Conservation (phyloP, 352 stramenopile species). For the Globisporangium middletonii region DNA sequence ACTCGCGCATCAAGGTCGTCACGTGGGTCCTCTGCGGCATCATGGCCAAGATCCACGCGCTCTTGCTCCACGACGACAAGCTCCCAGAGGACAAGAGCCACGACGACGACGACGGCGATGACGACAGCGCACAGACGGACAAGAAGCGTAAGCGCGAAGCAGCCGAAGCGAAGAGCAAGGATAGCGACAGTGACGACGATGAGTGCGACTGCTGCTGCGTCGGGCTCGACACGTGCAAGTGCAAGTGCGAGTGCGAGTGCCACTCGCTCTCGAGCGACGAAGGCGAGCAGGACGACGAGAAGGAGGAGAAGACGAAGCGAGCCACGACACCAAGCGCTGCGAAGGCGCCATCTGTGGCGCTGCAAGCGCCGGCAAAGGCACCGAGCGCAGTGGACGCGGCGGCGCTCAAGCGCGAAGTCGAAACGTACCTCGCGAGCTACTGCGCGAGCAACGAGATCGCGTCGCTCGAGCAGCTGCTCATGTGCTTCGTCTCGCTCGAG, state of each 20-base stretch:
- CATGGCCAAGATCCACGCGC: conserved; percentile 77
- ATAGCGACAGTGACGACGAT: conserved; percentile 46
- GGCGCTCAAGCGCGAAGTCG: conserved; percentile 23
- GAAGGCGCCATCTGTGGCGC: conserved; percentile 8
- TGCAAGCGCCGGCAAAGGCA: conserved; percentile 14
- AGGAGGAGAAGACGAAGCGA: conserved; percentile 7
- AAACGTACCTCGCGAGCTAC: conserved; percentile 21
- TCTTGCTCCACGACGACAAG: conserved; percentile 70
- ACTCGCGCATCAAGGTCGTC: conserved; percentile 79
- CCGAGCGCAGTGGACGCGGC: conserved; percentile 17
- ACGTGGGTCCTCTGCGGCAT: conserved; percentile 84
- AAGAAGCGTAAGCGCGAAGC: conserved; percentile 13
- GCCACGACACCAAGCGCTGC: background rate
- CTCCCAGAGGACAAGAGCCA: conserved; percentile 27
- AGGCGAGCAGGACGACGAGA: conserved; percentile 8
- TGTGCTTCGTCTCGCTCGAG: conserved; percentile 34
- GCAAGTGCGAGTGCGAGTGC: conserved; percentile 58
- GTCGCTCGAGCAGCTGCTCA: conserved; percentile 27
- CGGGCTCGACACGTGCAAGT: conserved; percentile 47
- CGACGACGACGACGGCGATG: conserved; percentile 15
- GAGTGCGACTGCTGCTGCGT: conserved; percentile 77
- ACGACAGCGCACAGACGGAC: background rate
- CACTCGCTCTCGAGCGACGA: conserved; percentile 64
- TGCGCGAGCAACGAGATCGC: conserved; percentile 13
- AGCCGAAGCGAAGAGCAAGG: conserved; percentile 4